These are phyloP conservation scores for Penicillium sp. DNA, from an alignment of 2,329 filamentous ascomycete genomes.

Conservation along the genomic window DNA sequence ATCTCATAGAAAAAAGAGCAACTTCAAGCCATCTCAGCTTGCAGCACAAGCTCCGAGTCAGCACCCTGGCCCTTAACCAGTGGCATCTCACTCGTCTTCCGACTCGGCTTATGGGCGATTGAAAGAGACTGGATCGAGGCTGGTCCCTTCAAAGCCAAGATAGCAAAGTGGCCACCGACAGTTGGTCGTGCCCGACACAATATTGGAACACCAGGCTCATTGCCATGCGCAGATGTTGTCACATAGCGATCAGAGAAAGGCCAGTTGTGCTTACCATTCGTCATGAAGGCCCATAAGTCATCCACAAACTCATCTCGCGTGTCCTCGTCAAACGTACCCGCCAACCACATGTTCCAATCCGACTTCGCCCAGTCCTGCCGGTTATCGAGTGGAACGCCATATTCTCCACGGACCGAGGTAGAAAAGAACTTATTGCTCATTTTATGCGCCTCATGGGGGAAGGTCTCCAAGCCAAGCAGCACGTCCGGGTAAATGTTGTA, in stretches of 20 bases:
- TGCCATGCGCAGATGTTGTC: slow-evolving; percentile 32
- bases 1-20: background rate
- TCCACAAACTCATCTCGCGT: slow-evolving; percentile 39
- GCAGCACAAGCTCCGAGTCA: slow-evolving; percentile 3
- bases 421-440: slow-evolving; percentile 42
- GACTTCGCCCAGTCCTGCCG: slow-evolving; percentile 45
- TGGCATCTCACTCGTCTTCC: background rate
- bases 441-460: slow-evolving; percentile 35
- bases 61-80: background rate
- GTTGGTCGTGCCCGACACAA: slow-evolving; percentile 43
- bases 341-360: slow-evolving; percentile 49
- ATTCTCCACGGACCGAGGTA: slow-evolving; percentile 31
- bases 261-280: slow-evolving; percentile 45
- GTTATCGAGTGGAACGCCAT: slow-evolving; percentile 43
- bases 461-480: slow-evolving; percentile 40
- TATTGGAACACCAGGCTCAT: slow-evolving; percentile 33
- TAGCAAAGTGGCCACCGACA: slow-evolving; percentile 46
- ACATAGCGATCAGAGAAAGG: slow-evolving; percentile 48
- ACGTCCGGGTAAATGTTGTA: slow-evolving; percentile 47
- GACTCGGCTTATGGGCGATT: background rate
- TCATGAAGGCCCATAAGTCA: slow-evolving; percentile 44
- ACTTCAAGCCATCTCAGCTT: background rate
- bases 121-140: slow-evolving; percentile 22
- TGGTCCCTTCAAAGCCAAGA: slow-evolving; percentile 40
- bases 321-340: slow-evolving; percentile 32